phyloP scores from a whole-genome alignment of 257 asterid genomes.

The Solanum megistacrolobum region DNA sequence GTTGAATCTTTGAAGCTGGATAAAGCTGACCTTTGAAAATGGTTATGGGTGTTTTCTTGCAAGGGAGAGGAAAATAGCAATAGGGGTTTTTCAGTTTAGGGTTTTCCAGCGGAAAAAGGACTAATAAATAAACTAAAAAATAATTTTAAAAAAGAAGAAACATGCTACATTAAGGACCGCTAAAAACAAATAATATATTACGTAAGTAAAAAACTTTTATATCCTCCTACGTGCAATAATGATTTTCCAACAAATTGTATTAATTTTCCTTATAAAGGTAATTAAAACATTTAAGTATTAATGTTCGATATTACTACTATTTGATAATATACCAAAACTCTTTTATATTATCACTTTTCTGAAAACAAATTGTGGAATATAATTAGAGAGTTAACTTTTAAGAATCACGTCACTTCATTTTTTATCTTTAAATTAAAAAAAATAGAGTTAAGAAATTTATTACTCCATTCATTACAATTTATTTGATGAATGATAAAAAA shows the following conservation, averaged over 20 bases:
- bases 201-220: neutral
- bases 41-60: neutral
- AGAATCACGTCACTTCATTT: neutral
- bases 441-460: too few relatives aligned
- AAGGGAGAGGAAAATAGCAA: neutral
- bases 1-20: neutral
- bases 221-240: neutral
- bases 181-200: neutral
- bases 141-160: neutral
- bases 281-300: too few relatives aligned
- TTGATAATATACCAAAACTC: neutral
- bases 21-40: slow-evolving; percentile 2
- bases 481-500: neutral
- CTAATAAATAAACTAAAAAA: neutral
- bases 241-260: neutral
- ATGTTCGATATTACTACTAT: neutral
- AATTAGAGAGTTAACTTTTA: neutral
- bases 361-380: neutral
- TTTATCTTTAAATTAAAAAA: too few relatives aligned
- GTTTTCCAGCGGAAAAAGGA: neutral
- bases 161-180: neutral
- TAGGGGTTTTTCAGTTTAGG: neutral
- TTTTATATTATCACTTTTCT: neutral
- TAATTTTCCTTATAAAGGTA: neutral
- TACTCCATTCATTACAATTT: too few relatives aligned